Base-by-base conservation (phyloP, 2,329 filamentous ascomycete species). In the Fusarium sambucinum region DNA sequence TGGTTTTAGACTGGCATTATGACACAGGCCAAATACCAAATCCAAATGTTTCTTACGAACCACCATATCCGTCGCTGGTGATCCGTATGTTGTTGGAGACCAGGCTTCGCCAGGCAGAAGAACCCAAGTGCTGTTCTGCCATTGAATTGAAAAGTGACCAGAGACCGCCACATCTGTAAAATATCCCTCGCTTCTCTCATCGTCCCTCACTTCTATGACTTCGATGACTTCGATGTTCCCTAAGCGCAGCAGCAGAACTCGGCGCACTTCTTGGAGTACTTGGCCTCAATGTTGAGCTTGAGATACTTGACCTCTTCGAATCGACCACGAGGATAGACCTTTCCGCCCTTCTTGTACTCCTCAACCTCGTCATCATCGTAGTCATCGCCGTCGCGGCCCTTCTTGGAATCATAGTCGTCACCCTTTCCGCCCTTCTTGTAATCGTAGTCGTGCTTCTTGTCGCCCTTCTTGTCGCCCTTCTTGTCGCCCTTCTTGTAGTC, bases 21-120 rank as follows among this genome's bases (percentile, higher is more conserved):
- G 53, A 64, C 59, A 44, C 37, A 48, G 42, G 45, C 33, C 46
- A 44, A 58, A 38, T 40, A 38, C 54, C 76, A 76, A 87, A 48
- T 87, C 81, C 66, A 88, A 69, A 63, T 88, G 85, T 66, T 77
- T 81, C 73, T 81, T 51, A 17, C 23, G 33, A 29, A 40, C 33
- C 47, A 38, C 23, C 47, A 51, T 51, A 2, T 38, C 17, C 13
- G 13, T 51, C 23, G 3, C 3, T 40, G 23, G 3, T 40, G 33
- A 51, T 21, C 13, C 6, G 14, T 27, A 6, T 6, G 13, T 51
- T 51, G 21, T 37, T 23, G 17, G 30, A 6, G 9, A 21, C 23
- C 30, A 19, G 23, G 14, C 40, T 29, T 29, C 37, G 40, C 21
- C 37, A 27, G 42, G n/a, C 6, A 37, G 30, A 29, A 23, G 11